These are phyloP conservation scores for Entelexis paramagnoliae DNA, from an alignment of 1,139 yeast species.

Conservation along the genomic window DNA sequence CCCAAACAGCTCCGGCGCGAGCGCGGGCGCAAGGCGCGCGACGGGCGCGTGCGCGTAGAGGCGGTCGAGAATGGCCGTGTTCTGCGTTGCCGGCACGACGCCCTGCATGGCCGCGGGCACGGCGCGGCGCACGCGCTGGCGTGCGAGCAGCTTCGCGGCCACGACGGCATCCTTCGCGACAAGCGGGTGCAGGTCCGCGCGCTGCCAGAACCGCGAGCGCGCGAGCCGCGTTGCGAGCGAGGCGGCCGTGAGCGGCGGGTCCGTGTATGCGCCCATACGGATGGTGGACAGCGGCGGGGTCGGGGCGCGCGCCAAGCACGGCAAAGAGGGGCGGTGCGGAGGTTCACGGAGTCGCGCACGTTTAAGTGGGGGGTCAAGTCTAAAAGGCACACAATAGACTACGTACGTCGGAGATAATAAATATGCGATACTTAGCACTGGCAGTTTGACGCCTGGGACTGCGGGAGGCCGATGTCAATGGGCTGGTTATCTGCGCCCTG, in stretches of 20 bases:
- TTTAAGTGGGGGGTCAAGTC: neutral
- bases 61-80: slow-evolving; percentile 1
- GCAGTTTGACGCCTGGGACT: slow-evolving; percentile 22
- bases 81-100: neutral
- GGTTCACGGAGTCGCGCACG: too few relatives aligned
- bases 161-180: slow-evolving; percentile 14
- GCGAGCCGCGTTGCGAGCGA: slow-evolving; percentile 14
- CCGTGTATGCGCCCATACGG: slow-evolving; percentile 10
- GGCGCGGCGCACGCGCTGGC: neutral
- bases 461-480: slow-evolving; percentile 20
- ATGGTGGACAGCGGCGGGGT: neutral
- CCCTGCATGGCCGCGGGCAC: neutral
- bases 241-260: slow-evolving; percentile 11
- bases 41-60: slow-evolving; percentile 10
- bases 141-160: slow-evolving; percentile 12
- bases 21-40: neutral
- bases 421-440: slow-evolving; percentile 18
- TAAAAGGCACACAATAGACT: slow-evolving; percentile 8
- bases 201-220: slow-evolving; percentile 12
- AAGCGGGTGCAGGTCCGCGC: neutral
- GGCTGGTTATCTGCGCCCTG: slow-evolving; percentile 22
- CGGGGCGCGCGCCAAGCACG: neutral
- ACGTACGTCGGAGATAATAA: slow-evolving; percentile 36
- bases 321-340: too few relatives aligned
- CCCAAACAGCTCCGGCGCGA: slow-evolving; percentile 13